A percentile compares a stretch with the other conserved stretches of the same genome.
phyloP scores from a whole-genome alignment of 805 yeast species.

The Candida methanosorbosa region DNA sequence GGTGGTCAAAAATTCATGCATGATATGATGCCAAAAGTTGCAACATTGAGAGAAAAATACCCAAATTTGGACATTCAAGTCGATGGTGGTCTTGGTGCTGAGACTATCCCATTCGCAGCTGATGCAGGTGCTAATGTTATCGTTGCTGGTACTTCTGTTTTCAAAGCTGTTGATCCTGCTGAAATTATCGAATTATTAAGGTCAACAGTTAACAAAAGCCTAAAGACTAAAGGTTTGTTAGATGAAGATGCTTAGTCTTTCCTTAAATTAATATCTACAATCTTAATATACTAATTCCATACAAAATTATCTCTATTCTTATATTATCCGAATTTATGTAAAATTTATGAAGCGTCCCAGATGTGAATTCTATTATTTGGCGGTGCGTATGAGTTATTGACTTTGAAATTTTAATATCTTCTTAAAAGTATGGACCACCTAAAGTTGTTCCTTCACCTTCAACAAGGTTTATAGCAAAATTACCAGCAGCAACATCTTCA shows the following conservation, averaged over 20 bases:
- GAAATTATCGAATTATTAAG: constrained; percentile 68
- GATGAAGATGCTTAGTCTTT: constrained; percentile 7
- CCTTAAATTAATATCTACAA: background rate
- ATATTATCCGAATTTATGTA: background rate
- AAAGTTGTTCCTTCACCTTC: constrained; percentile 76
- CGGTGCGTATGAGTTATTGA: too few species aligned
- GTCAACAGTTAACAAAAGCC: constrained; percentile 35
- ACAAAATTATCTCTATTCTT: background rate
- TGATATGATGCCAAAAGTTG: constrained; percentile 95
- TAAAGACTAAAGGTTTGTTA: constrained; percentile 7
- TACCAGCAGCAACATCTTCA: constrained; percentile 44
- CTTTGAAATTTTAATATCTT: background rate
- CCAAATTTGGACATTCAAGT: constrained; percentile 88
- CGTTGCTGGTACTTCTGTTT: constrained; percentile 95
- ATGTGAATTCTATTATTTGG: too few species aligned
- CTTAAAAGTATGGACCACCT: constrained; percentile 58
- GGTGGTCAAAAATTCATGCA: constrained; percentile 97
- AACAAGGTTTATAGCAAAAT: constrained; percentile 30
- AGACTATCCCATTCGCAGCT: constrained; percentile 83
- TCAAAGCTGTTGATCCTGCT: constrained; percentile 72
- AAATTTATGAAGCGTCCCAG: too few species aligned
- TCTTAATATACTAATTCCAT: background rate
- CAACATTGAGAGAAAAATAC: constrained; percentile 56
- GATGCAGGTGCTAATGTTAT: constrained; percentile 96
- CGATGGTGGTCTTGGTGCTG: constrained; percentile 91